phyloP scores from a whole-genome alignment of 176 grass and related monocot genomes.

The Oryza rufipogon region DNA sequence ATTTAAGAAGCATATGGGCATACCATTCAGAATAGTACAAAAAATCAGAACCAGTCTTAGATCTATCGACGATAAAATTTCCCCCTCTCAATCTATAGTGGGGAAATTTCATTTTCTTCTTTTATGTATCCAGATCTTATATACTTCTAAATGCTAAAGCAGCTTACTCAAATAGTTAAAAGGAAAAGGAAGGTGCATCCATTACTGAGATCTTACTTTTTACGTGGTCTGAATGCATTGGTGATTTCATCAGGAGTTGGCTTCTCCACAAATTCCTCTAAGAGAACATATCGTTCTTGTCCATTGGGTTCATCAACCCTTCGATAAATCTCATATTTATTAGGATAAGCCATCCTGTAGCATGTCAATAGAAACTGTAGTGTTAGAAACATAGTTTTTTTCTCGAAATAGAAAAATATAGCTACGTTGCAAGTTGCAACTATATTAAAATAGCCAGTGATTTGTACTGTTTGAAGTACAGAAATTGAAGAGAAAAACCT shows the following conservation, averaged over 20 bases:
- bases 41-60: neutral
- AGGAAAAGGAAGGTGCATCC: neutral
- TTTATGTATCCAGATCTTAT: neutral
- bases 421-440: neutral
- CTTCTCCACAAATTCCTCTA: slow-evolving; percentile 69
- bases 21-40: neutral
- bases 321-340: slow-evolving; percentile 79
- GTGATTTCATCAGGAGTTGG: slow-evolving; percentile 85
- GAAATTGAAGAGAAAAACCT: slow-evolving; percentile 50
- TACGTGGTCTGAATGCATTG: slow-evolving; percentile 63
- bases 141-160: neutral
- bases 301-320: slow-evolving; percentile 68
- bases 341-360: slow-evolving; percentile 89
- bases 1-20: neutral
- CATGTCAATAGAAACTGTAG: slow-evolving; percentile 35
- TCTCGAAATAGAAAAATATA: neutral
- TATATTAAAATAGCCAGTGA: slow-evolving; percentile 21
- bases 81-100: neutral
- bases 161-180: neutral
- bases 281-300: slow-evolving; percentile 75
- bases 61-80: neutral
- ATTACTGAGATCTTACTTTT: slow-evolving; percentile 50
- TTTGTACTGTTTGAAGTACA: slow-evolving; percentile 6
- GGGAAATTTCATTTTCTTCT: neutral
- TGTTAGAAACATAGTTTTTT: neutral